Base-by-base conservation (phyloP, 2,329 filamentous ascomycete species). In the Curvularia sp. region DNA sequence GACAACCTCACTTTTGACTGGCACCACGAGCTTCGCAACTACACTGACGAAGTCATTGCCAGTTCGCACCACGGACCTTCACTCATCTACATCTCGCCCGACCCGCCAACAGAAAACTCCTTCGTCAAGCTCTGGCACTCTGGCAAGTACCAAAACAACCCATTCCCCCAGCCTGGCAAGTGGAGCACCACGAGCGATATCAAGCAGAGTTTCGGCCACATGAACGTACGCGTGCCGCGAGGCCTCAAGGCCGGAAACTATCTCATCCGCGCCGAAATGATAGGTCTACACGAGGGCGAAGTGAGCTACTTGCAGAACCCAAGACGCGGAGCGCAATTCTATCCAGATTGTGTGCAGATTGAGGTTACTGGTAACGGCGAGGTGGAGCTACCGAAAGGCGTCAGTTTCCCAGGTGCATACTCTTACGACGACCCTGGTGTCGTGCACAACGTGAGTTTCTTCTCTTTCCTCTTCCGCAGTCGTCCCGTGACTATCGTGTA, bases 331-430 rank as follows among this genome's bases (percentile, higher is more conserved):
- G 77, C 78, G 18, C 79, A 80, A 58, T 76, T 81, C 53, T 81
- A 81, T 55, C 75, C 77, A 49, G 75, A 77, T 59, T 80, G 77
- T 64, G 72, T 79, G 28, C 77, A 80, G 57, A 70, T 80, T 38
- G 72, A 75, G 48, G 74, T 80, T n/a, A 69, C 64, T 4, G 73
- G 72, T 1, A 61, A 67, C 38, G 75, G 75, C 4, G 60, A 38
- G 26, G 65, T 72, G 7, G 63, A 69, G 41, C 61, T 77, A 5
- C 75, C 75, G 0, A 60, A 70, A 18, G 73, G 73, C 55, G 83
- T 83, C 28, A 77, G 80, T 65, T 81, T 84, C 67, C 77, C 81
- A 28, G 75, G 76, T 13, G 75, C 71, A 22, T 81, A 80, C 63
- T 65, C 68, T 35, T 75, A 75, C 33, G 65, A 71, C 6, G 73